Evolutionary conservation across 176 grass and related monocot species (phyloP), one percentile per base, ranked within the genome.

Genomic region (Miscanthus lutarioriparius): DNA sequence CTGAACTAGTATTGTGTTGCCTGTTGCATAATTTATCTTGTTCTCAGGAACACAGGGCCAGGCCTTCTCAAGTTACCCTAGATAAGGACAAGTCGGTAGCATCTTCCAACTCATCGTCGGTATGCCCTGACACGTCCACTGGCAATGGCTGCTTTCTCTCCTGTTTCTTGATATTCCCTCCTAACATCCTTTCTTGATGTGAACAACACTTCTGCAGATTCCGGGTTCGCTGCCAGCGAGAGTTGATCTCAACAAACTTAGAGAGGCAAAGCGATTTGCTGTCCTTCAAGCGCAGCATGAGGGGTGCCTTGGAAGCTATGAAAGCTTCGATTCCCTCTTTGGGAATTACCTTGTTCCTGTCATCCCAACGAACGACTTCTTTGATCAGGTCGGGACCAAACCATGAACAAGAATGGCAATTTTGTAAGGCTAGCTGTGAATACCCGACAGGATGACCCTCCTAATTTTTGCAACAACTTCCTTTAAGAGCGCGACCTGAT

Each of bases 311-410:
- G 92, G 92, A 83, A 91, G 84, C 81, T 97, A 88, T 79, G 93
- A 86, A 91, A 90, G 90, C 45, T 92, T 93, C 68, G 95, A 95
- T 84, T 97, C 92, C 74, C 76, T 86, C 28, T 97, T 86, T 77
- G 92, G 92, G 83, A 97, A 93, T 80, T 93, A 88, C 84, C 88
- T 97, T 70, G 82, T 97, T 81, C 95, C 95, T 83, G 87, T 93
- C 22, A 90, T 94, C 70, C 95, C 95, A 72, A 82, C 75, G 14
- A 58, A 51, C 26, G 79, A 89, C 7, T 75, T 91, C 64, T 91
- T 91, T 30, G 62, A 84, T 35, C 80, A 84, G 26, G 69, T 44
- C 22, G 16, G 17, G 27, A 84, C 40, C 11, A 54, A 84, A 58
- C 83, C 26, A 83, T 16, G 23, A 47, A 15, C 48, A 79, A 35